These are phyloP conservation scores for Exophiala sideris DNA, from an alignment of 2,329 filamentous ascomycete species.

Conservation along the genomic window DNA sequence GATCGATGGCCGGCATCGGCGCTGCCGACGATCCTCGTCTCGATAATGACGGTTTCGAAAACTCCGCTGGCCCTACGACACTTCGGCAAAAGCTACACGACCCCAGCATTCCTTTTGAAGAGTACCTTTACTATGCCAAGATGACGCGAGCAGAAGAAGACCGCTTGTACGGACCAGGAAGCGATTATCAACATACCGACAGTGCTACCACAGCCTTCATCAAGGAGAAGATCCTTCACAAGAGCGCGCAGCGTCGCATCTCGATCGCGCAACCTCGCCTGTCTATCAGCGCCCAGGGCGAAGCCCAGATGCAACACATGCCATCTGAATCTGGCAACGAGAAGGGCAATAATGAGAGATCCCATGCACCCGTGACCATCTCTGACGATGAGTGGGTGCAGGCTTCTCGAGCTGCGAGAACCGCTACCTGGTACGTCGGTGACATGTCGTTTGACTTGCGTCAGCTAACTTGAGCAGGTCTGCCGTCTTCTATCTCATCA, in stretches of 20 bases:
- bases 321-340: constrained; percentile 10
- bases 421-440: constrained; percentile 41
- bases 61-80: constrained; percentile 6
- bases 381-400: constrained; percentile 48
- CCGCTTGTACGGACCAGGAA: constrained; percentile 20
- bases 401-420: constrained; percentile 46
- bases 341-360: constrained; percentile 15
- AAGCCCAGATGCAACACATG: constrained; percentile 7
- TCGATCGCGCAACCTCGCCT: constrained; percentile 11
- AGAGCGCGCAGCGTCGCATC: constrained; percentile 11
- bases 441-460: not conserved
- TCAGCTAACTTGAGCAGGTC: constrained; percentile 12
- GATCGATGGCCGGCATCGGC: constrained; percentile 17
- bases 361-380: constrained; percentile 30
- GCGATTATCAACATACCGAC: constrained; percentile 7
- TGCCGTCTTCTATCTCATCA: constrained; percentile 38
- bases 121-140: constrained; percentile 40
- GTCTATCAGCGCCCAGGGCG: constrained; percentile 18
- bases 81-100: constrained; percentile 28
- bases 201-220: constrained; percentile 13
- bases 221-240: constrained; percentile 21
- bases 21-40: constrained; percentile 18
- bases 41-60: constrained; percentile 5
- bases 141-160: constrained; percentile 35
- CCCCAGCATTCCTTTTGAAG: constrained; percentile 35